phyloP scores from a whole-genome alignment of 768 basidiomycete genomes.

The Termitomyces titanicus region DNA sequence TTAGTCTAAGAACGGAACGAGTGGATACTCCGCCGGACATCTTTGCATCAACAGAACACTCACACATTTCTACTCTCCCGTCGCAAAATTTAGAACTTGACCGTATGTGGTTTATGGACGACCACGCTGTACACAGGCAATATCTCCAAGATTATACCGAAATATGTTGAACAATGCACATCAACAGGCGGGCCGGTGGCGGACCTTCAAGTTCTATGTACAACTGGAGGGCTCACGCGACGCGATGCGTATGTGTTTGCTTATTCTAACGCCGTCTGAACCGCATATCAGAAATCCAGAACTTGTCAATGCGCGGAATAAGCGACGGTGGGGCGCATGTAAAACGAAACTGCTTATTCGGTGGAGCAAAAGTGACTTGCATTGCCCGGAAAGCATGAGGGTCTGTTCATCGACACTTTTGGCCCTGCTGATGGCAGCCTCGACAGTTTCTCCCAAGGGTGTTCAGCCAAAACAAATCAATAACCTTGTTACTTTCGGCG shows the following conservation, averaged over 20 bases:
- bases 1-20: too few species aligned
- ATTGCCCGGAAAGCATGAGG: background rate
- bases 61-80: background rate
- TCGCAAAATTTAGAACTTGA: background rate
- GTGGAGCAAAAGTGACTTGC: background rate
- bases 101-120: background rate
- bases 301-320: background rate
- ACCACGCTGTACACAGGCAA: background rate
- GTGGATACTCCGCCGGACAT: too few species aligned
- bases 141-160: background rate
- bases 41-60: background rate
- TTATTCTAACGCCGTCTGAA: background rate
- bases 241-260: background rate
- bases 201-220: background rate
- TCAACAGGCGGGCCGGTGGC: background rate
- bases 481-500: constrained; percentile 64
- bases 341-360: background rate
- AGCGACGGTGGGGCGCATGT: background rate
- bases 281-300: background rate
- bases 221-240: background rate
- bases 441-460: constrained; percentile 15
- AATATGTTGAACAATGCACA: background rate
- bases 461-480: constrained; percentile 48
- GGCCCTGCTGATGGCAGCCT: background rate
- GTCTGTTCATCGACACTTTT: background rate